A percentile compares a stretch with the other conserved stretches of the same genome.
phyloP scores from a whole-genome alignment of 352 stramenopile species.

The Phytopythium aichiense region DNA sequence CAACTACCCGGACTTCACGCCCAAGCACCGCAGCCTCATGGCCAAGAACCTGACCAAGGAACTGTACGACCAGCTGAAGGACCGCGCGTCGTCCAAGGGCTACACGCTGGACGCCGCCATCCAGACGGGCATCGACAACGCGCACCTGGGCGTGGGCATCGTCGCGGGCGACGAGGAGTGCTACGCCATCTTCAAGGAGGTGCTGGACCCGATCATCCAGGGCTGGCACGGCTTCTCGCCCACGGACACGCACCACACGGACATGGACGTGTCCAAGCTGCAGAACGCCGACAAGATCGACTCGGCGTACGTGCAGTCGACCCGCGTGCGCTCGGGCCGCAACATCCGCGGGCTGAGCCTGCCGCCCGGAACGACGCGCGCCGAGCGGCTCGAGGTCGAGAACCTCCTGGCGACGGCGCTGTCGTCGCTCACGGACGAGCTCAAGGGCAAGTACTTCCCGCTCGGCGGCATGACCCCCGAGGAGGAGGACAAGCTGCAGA shows the following conservation, averaged over 20 bases:
- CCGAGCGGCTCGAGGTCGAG: slow-evolving; percentile 82
- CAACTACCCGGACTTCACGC: slow-evolving; percentile 75
- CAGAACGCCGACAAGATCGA: slow-evolving; percentile 62
- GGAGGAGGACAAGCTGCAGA: slow-evolving; percentile 89
- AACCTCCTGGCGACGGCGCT: slow-evolving; percentile 78
- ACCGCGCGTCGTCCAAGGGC: slow-evolving; percentile 54
- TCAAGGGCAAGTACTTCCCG: slow-evolving; percentile 86
- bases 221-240: slow-evolving; percentile 85
- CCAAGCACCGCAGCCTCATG: slow-evolving; percentile 85
- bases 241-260: slow-evolving; percentile 70
- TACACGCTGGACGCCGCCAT: slow-evolving; percentile 87
- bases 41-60: slow-evolving; percentile 79
- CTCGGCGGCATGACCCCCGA: slow-evolving; percentile 90
- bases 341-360: slow-evolving; percentile 89
- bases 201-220: slow-evolving; percentile 85
- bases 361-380: slow-evolving; percentile 81
- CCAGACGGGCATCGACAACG: slow-evolving; percentile 80
- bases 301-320: slow-evolving; percentile 88
- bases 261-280: slow-evolving; percentile 81
- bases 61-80: slow-evolving; percentile 83
- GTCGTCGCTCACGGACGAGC: slow-evolving; percentile 57
- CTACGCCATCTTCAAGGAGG: slow-evolving; percentile 76
- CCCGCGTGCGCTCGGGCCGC: slow-evolving; percentile 87
- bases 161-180: slow-evolving; percentile 86
- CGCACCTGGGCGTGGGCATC: slow-evolving; percentile 76